These are phyloP conservation scores for Conidiobolus incongruus DNA, from an alignment of 371 early-diverging fungal genomes.

Conservation along the genomic window DNA sequence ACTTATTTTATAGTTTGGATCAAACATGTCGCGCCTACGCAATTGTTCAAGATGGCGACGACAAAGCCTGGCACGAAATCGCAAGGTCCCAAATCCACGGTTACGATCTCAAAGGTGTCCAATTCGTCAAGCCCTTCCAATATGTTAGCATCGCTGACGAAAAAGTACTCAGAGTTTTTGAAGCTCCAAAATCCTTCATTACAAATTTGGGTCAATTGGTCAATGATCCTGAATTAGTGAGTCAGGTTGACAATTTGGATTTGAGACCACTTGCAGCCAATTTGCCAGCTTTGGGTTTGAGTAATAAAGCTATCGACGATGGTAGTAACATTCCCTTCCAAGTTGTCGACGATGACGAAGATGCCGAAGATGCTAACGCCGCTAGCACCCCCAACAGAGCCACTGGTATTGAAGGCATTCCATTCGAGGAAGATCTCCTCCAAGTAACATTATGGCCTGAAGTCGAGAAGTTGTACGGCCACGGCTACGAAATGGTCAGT, in stretches of 20 bases:
- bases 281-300: conserved; percentile 79
- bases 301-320: conserved; percentile 78
- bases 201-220: conserved; percentile 28
- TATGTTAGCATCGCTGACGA: conserved; percentile 89
- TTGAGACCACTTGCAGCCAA: conserved; percentile 46
- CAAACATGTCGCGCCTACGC: conserved; percentile 75
- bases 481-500: conserved; percentile 69
- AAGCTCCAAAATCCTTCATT: conserved; percentile 64
- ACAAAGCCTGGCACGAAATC: conserved; percentile 65
- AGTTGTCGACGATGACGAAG: conserved; percentile 17
- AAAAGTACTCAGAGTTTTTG: conserved; percentile 76
- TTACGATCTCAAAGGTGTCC: conserved; percentile 70
- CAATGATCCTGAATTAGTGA: conserved; percentile 13
- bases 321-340: conserved; percentile 11
- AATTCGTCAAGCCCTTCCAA: conserved; percentile 45
- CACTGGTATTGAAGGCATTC: conserved; percentile 27
- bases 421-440: conserved; percentile 69
- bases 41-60: conserved; percentile 5
- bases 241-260: conserved; percentile 12
- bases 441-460: conserved; percentile 95
- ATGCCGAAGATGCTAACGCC: conserved; percentile 18
- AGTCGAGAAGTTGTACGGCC: conserved; percentile 84
- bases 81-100: conserved; percentile 94
- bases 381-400: conserved; percentile 9
- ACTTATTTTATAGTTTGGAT: conserved; percentile 31